Evolutionary conservation across 2,329 filamentous ascomycete species (phyloP).

Genomic region (Coleophoma eucalyptorum): DNA sequence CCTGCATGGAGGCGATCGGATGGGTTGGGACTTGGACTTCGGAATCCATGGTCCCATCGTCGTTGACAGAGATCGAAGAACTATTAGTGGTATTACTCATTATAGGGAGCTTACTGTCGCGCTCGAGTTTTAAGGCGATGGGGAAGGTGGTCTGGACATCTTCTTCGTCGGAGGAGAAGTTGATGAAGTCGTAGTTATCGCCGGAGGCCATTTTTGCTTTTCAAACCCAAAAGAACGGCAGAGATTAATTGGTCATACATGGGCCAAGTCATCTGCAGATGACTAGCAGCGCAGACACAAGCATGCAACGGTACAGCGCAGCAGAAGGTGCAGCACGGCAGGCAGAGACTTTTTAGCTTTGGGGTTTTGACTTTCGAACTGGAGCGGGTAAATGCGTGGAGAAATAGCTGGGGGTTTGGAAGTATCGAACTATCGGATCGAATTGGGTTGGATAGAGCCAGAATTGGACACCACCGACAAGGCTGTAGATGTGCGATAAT

Average conservation of each 20-base stretch:
- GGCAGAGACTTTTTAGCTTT: not conserved
- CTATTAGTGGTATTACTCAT: not conserved
- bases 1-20: conserved; percentile 73
- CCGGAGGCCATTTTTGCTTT: not conserved
- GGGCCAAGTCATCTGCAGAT: not conserved
- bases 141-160: not conserved
- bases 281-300: not conserved
- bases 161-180: not conserved
- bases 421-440: too few species aligned
- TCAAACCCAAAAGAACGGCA: not conserved
- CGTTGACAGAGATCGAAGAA: not conserved
- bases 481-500: too few species aligned
- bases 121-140: conserved; percentile 1
- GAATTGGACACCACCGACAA: too few species aligned
- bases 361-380: too few species aligned
- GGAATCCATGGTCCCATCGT: not conserved
- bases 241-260: not conserved
- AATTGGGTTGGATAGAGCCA: too few species aligned
- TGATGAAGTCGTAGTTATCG: not conserved
- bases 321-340: not conserved
- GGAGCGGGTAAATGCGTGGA: too few species aligned
- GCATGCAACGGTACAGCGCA: not conserved
- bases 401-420: too few species aligned
- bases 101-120: not conserved
- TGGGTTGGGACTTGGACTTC: conserved; percentile 47